These are phyloP conservation scores for Royoungia palumana DNA, from an alignment of 768 basidiomycete genomes.

Conservation along the genomic window DNA sequence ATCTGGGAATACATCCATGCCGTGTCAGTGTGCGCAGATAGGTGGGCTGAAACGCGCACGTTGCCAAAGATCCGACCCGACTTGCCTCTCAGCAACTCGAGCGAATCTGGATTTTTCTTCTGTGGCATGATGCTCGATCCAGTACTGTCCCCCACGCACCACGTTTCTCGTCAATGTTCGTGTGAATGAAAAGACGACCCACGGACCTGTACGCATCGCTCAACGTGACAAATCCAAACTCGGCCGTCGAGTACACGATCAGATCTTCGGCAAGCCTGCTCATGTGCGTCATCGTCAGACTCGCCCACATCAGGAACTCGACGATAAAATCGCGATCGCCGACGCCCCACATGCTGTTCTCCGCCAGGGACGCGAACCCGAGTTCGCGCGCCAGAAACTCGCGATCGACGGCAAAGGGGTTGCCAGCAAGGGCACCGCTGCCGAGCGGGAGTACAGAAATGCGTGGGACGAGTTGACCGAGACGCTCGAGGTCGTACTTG, in stretches of 20 bases:
- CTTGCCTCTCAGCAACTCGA: conserved; percentile 94
- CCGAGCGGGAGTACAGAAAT: conserved; percentile 93
- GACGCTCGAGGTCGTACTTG: conserved; percentile 81
- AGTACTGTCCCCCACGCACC: conserved; percentile 51
- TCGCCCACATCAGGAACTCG: conserved; percentile 97
- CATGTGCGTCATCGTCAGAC: conserved; percentile 88
- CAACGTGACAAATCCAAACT: conserved; percentile 95
- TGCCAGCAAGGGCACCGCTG: conserved; percentile 92
- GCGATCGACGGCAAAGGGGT: conserved; percentile 91
- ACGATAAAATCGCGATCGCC: conserved; percentile 96
- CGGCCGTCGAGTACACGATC: conserved; percentile 94
- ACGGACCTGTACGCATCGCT: conserved; percentile 94
- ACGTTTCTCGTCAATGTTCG: not conserved
- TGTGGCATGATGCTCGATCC: conserved; percentile 99
- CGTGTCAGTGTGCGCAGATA: not conserved
- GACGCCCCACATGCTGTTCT: conserved; percentile 97
- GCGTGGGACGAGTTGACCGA: conserved; percentile 80
- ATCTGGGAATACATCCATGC: conserved; percentile 49
- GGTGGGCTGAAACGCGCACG: conserved; percentile 40
- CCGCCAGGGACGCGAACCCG: conserved; percentile 81
- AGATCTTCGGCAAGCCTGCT: conserved; percentile 95
- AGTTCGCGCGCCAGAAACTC: conserved; percentile 90
- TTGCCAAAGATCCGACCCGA: conserved; percentile 92
- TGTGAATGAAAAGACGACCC: not conserved
- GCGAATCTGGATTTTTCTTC: conserved; percentile 97